Evolutionary conservation across 2,329 filamentous ascomycete species (phyloP), one percentile per base, ranked within the genome.

Genomic region (Orbilia quercus): DNA sequence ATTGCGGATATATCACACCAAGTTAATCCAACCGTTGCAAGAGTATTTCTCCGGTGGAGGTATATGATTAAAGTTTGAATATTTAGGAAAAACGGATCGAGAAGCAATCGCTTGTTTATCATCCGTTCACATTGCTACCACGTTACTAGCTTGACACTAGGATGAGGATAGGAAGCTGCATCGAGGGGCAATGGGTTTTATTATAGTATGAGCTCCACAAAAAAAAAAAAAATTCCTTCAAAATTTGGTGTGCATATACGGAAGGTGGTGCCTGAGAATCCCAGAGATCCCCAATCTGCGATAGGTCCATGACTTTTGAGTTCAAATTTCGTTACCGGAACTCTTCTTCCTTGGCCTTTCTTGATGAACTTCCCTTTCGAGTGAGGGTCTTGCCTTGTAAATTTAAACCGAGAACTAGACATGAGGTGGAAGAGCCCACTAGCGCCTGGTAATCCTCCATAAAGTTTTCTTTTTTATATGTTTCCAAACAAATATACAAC

Each of bases 271-370:
- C 45, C 22, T 28, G 23, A 7, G 45, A 20, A 50, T 20, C 14
- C 45, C 45, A 22, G 45, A 50, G 45, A 50, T n/a, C 11, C 14
- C 45, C 45, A 40, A n/a, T 14, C 36, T 16, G 11, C 9, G 36
- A 14, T 40, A 12, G 3, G 14, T 14, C 36, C 36, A 16, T 40
- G 12, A 40, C 28, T 23, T 20, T 42, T 5, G 18, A 57, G 11
- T 14, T n/a, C 22, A n/a, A 60, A 14, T 38, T 60, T 69, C 64
- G 47, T 69, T 55, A 69, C 47, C 64, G 55, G 53, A 69, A 40
- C 28, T 44, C 42, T 40, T 38, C 18, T 38, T 44, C 23, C 53
- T 45, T 58, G 54, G 53, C 53, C 31, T n/a, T 9, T 36, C 28
- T n/a, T 9, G 9, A 45, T 20, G 5, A 20, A 9, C 22, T 12